phyloP scores from a whole-genome alignment of 2,329 filamentous ascomycete species.

The Botrytis aclada region DNA sequence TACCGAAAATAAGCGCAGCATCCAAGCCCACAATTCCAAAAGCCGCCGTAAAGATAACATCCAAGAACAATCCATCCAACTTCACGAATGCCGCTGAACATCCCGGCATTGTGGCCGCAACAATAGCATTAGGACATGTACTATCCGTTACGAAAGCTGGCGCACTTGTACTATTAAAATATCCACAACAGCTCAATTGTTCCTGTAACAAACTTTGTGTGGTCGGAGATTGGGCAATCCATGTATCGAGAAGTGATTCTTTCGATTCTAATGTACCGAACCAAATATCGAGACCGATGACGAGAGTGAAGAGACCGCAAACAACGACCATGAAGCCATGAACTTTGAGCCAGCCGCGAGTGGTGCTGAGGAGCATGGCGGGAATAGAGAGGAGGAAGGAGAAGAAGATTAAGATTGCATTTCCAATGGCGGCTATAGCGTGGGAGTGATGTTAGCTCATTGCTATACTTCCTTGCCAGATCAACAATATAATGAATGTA shows the following conservation, averaged over 20 bases:
- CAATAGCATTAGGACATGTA: conserved; percentile 66
- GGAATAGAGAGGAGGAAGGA: conserved; percentile 69
- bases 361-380: conserved; percentile 64
- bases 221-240: conserved; percentile 52
- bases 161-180: conserved; percentile 67
- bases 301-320: conserved; percentile 61
- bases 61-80: conserved; percentile 69
- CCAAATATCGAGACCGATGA: conserved; percentile 67
- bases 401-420: conserved; percentile 67
- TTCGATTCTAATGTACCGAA: conserved; percentile 68
- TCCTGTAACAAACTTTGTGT: conserved; percentile 70
- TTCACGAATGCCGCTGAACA: conserved; percentile 66
- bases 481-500: background rate
- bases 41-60: conserved; percentile 72
- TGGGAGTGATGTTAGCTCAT: conserved; percentile 26
- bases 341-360: conserved; percentile 66
- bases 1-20: conserved; percentile 57
- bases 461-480: background rate
- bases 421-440: conserved; percentile 62
- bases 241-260: conserved; percentile 58
- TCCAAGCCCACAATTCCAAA: conserved; percentile 69
- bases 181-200: conserved; percentile 78
- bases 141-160: conserved; percentile 65
- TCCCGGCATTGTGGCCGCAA: conserved; percentile 66
- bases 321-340: conserved; percentile 63